Evolutionary conservation across 108 stramenopile species (phyloP), one percentile per base, ranked within the genome.

Genomic region (Stephanodiscus minutulus): DNA sequence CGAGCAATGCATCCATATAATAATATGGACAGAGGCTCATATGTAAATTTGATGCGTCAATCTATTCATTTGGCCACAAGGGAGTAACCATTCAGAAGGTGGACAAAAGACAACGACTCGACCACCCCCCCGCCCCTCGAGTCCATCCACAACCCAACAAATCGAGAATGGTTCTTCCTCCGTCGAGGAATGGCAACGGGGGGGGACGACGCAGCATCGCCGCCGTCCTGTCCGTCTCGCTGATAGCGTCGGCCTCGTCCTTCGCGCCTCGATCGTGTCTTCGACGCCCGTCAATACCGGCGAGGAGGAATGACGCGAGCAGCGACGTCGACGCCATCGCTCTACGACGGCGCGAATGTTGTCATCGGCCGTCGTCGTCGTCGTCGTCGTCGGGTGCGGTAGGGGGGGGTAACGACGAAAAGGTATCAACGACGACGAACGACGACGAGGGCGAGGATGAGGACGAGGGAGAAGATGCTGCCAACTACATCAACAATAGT

Each of bases 191-290:
- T 18, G 50, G 7, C n/a, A 7, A 20, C 50, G 6, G n/a, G 35
- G 7, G 3, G 35, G 5, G 35, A 36, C 35, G 35, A 6, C 0
- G 56, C 29, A 29, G 28, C 10, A 36, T 59, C 33, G 27, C 28
- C 54, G 54, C 54, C 25, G 18, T 59, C 15, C 6, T 59, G 18
- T 59, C 58, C 31, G 35, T 59, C n/a, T 59, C 58, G 35, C 37
- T 35, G 15, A 37, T 59, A 35, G 33, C 25, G 17, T 2, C 33
- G 15, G 58, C 17, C 20, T 5, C 58, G 31, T 35, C 58, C 17
- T 59, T 59, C 35, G 36, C 20, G 15, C 27, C 17, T 13, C 33
- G 22, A 8, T 48, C 47, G 9, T 41, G 39, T 41, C 39, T 4
- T 41, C 39, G 39, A 8, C 11, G 7, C 7, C 35, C 35, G 35